Percentiles rank a stretch among this genome's conserved stretches.
Evolutionary conservation across 371 early-diverging fungal genomes (phyloP).

Genomic region (Chytridium lagenaria): DNA sequence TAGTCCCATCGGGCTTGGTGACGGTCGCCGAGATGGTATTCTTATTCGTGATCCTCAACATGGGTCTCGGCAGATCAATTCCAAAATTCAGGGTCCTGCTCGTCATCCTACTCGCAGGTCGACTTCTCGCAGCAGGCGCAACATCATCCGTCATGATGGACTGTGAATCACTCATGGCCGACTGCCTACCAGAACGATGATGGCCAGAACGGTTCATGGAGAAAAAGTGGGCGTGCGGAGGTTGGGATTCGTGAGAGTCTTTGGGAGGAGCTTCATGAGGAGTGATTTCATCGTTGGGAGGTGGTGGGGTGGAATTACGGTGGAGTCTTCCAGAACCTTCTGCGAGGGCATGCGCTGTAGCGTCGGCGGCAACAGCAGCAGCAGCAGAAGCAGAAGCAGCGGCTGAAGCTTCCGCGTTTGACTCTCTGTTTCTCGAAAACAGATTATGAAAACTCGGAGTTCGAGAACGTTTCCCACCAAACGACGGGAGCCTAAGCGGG

Average conservation of each 20-base stretch:
- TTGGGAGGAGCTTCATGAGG: neutral
- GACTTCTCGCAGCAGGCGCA: neutral
- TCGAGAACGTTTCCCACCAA: neutral
- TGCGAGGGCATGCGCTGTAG: neutral
- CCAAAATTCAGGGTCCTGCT: neutral
- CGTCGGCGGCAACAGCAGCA: neutral
- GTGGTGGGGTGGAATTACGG: neutral
- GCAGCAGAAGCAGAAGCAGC: slow-evolving; percentile 6
- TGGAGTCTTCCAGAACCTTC: neutral
- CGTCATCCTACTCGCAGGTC: neutral
- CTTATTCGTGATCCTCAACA: slow-evolving; percentile 7
- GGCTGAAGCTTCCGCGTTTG: neutral
- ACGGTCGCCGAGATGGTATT: slow-evolving; percentile 11
- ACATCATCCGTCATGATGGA: neutral
- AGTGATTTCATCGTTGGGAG: neutral
- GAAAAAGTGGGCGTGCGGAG: neutral
- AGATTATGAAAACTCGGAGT: slow-evolving; percentile 15
- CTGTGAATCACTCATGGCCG: neutral
- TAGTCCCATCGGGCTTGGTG: slow-evolving; percentile 30
- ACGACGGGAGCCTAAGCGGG: slow-evolving; percentile 18
- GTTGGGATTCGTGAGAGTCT: neutral
- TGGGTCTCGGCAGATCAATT: slow-evolving; percentile 12
- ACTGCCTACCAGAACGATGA: neutral
- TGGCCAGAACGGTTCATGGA: neutral
- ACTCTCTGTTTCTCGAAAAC: slow-evolving; percentile 5